A percentile compares a stretch with the other conserved stretches of the same genome.
These are phyloP conservation scores for Arthrobotrys conoides DNA, from an alignment of 2,329 filamentous ascomycete species.

Conservation along the genomic window DNA sequence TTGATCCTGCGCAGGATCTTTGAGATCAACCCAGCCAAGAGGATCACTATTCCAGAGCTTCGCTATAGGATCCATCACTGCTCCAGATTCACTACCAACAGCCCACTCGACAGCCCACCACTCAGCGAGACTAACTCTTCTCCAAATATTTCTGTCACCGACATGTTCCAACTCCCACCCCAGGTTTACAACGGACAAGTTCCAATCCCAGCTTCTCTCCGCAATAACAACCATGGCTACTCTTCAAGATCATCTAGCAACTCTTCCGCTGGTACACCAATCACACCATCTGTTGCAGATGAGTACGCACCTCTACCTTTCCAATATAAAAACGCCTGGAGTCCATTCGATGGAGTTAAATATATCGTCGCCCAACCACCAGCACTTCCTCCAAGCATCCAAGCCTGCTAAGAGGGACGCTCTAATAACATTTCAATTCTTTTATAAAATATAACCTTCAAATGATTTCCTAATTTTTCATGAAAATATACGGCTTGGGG, in stretches of 20 bases:
- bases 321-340: slow-evolving; percentile 58
- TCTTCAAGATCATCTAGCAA: slow-evolving; percentile 63
- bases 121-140: slow-evolving; percentile 62
- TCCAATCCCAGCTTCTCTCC: slow-evolving; percentile 62
- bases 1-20: slow-evolving; percentile 89
- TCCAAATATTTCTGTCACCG: slow-evolving; percentile 62
- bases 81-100: slow-evolving; percentile 77
- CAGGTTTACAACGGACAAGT: slow-evolving; percentile 61
- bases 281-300: slow-evolving; percentile 60
- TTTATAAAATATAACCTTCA: slow-evolving; percentile 51
- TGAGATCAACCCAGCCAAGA: slow-evolving; percentile 83
- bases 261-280: slow-evolving; percentile 62
- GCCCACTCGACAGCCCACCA: slow-evolving; percentile 63
- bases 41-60: slow-evolving; percentile 86
- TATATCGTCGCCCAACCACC: slow-evolving; percentile 54
- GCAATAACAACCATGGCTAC: slow-evolving; percentile 61
- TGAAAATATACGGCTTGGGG: slow-evolving; percentile 61
- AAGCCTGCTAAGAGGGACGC: slow-evolving; percentile 58
- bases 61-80: slow-evolving; percentile 82
- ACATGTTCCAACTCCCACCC: slow-evolving; percentile 63
- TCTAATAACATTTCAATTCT: slow-evolving; percentile 54
- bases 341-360: slow-evolving; percentile 56
- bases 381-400: slow-evolving; percentile 58
- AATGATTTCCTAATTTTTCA: slow-evolving; percentile 60
- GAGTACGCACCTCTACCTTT: slow-evolving; percentile 61